Evolutionary conservation across 2,329 filamentous ascomycete species (phyloP).

Genomic region (Cercospora beticola): DNA sequence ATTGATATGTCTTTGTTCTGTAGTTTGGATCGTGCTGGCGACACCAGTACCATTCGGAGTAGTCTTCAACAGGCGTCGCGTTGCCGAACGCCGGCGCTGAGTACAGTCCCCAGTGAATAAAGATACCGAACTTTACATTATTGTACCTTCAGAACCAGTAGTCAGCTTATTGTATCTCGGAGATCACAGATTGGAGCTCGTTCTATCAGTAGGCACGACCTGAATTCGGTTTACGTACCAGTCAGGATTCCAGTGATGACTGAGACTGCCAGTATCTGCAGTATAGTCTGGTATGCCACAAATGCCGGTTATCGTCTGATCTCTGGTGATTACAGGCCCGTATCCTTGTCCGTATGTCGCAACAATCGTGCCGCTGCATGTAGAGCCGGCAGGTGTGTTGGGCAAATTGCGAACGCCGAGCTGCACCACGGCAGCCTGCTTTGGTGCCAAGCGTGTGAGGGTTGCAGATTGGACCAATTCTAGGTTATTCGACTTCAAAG

Average conservation of each 20-base stretch:
- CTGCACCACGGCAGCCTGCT: background rate
- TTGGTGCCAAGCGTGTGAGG: background rate
- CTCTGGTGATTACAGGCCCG: background rate
- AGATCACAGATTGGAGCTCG: no score
- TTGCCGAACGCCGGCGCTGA: conserved; percentile 17
- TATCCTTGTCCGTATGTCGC: conserved; percentile 4
- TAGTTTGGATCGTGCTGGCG: conserved; percentile 8
- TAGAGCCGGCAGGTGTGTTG: background rate
- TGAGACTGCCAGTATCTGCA: conserved; percentile 6
- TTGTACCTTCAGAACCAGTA: background rate
- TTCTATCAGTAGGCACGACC: no score
- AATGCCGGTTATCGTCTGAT: background rate
- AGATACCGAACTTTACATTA: conserved; percentile 19
- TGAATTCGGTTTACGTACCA: conserved; percentile 3
- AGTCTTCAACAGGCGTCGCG: conserved; percentile 13
- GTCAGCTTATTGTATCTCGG: background rate
- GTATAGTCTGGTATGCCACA: conserved; percentile 10
- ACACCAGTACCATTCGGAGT: conserved; percentile 26
- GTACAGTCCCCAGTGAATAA: conserved; percentile 22
- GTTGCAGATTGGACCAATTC: background rate
- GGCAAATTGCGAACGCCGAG: conserved; percentile 3
- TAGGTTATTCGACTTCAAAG: background rate
- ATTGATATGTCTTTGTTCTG: conserved; percentile 6
- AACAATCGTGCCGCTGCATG: background rate
- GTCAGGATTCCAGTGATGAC: conserved; percentile 11